A percentile compares a stretch with the other conserved stretches of the same genome.
phyloP scores from a whole-genome alignment of 2,329 filamentous ascomycete genomes.

The Stemphylium beticola region DNA sequence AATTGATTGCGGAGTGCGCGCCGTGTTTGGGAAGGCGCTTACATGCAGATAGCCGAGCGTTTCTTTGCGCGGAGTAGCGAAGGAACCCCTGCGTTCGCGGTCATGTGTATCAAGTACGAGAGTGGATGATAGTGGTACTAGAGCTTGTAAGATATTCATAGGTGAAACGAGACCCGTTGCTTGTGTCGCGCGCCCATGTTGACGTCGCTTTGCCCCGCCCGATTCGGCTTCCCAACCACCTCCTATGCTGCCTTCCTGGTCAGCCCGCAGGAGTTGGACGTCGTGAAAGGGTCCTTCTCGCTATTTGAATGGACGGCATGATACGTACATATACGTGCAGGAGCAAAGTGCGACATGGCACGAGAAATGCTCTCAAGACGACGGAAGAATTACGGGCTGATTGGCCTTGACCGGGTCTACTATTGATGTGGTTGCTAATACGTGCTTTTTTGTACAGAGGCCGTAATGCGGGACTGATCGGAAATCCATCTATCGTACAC shows the following conservation, averaged over 20 bases:
- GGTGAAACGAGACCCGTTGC: conserved; percentile 41
- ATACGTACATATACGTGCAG: conserved; percentile 35
- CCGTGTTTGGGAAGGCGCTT: conserved; percentile 24
- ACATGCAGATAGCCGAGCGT: conserved; percentile 21
- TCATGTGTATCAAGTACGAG: conserved; percentile 27
- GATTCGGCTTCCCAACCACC: conserved; percentile 31
- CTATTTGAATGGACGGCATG: conserved; percentile 31
- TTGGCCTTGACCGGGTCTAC: conserved; percentile 30
- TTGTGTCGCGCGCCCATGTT: conserved; percentile 34
- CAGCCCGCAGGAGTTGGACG: conserved; percentile 33
- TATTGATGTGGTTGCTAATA: conserved; percentile 44
- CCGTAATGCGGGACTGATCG: conserved; percentile 36
- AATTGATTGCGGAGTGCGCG: conserved; percentile 4
- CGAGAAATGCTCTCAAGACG: conserved; percentile 21
- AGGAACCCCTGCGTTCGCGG: conserved; percentile 33
- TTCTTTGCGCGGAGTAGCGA: conserved; percentile 6
- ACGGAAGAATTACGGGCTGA: conserved; percentile 17
- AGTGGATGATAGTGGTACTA: conserved; percentile 27
- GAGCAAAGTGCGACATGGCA: conserved; percentile 31
- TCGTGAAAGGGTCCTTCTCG: conserved; percentile 23
- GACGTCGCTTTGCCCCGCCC: conserved; percentile 25
- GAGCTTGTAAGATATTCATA: conserved; percentile 23
- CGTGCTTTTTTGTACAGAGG: conserved; percentile 49
- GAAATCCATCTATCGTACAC: conserved; percentile 46
- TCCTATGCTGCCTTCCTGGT: conserved; percentile 26